These are phyloP conservation scores for Acer saccharum DNA, from an alignment of 345 rosid species.

Conservation along the genomic window DNA sequence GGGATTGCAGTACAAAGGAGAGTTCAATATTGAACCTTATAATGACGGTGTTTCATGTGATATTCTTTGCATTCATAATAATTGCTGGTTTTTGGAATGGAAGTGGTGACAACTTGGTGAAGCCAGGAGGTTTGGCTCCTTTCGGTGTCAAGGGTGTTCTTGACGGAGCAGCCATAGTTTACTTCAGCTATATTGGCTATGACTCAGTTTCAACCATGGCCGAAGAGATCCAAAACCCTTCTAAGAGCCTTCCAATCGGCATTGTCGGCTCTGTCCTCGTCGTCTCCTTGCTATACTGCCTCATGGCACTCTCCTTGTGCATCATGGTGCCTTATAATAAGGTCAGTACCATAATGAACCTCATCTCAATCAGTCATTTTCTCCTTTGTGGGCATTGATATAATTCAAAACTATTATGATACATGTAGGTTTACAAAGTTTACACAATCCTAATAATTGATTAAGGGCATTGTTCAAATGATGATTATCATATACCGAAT, in stretches of 20 bases:
- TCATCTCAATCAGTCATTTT: no score
- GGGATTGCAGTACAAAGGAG: slow-evolving; percentile 81
- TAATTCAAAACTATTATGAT: no score
- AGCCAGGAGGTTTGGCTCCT: slow-evolving; percentile 82
- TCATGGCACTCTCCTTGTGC: slow-evolving; percentile 82
- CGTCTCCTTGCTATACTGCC: slow-evolving; percentile 75
- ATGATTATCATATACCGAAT: no score
- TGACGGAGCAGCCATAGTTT: slow-evolving; percentile 84
- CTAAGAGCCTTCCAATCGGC: slow-evolving; percentile 77
- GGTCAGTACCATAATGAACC: slow-evolving; percentile 40
- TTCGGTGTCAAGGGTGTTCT: slow-evolving; percentile 75
- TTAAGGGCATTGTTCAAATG: background rate
- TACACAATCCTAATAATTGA: background rate
- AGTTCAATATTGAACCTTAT: slow-evolving; percentile 78
- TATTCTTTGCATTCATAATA: slow-evolving; percentile 82
- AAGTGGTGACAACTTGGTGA: slow-evolving; percentile 55
- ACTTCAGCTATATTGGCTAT: slow-evolving; percentile 91
- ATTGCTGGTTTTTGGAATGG: slow-evolving; percentile 69
- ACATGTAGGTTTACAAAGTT: background rate
- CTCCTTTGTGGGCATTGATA: no score
- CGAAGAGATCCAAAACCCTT: slow-evolving; percentile 88
- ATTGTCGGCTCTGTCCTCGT: slow-evolving; percentile 79
- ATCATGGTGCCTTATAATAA: slow-evolving; percentile 74
- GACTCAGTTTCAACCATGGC: slow-evolving; percentile 96
- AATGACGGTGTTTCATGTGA: slow-evolving; percentile 83